Conservation (phyloP, 768 basidiomycete species). For the Mycena kentingensis region DNA sequence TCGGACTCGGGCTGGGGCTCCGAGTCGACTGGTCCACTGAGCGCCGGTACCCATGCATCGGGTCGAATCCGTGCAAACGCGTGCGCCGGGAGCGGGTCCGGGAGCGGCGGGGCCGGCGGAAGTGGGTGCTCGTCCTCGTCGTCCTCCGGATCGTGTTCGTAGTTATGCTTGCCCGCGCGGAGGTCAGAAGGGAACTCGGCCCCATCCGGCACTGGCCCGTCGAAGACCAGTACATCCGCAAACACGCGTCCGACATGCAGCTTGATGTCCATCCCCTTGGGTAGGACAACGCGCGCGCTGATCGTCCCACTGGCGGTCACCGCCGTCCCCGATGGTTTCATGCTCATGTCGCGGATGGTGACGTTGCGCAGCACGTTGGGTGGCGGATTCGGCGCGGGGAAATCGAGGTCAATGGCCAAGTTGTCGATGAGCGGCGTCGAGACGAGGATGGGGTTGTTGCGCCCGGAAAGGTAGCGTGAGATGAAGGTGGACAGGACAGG, state of each 20-base stretch:
- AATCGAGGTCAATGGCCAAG: constrained; percentile 48
- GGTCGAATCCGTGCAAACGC: constrained; percentile 80
- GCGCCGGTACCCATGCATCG: constrained; percentile 62
- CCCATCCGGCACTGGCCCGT: constrained; percentile 59
- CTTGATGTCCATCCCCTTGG: constrained; percentile 66
- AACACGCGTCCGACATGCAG: constrained; percentile 64
- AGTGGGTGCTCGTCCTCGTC: constrained; percentile 3
- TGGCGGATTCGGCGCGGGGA: constrained; percentile 65
- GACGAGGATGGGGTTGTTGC: constrained; percentile 59
- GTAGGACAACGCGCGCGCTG: constrained; percentile 64
- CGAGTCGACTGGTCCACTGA: constrained; percentile 36
- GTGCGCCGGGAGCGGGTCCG: constrained; percentile 65
- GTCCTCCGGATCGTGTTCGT: background rate
- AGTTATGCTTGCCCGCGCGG: background rate
- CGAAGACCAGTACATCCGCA: constrained; percentile 78
- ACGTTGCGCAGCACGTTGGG: constrained; percentile 72
- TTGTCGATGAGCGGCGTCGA: constrained; percentile 56
- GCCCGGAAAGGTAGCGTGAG: constrained; percentile 61
- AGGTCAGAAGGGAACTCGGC: constrained; percentile 15
- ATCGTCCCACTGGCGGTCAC: constrained; percentile 75
- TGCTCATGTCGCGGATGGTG: constrained; percentile 74
- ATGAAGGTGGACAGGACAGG: constrained; percentile 60
- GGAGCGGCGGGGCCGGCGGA: constrained; percentile 52
- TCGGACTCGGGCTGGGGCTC: constrained; percentile 27
- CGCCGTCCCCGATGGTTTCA: constrained; percentile 48